phyloP scores from a whole-genome alignment of 257 asterid genomes.

The Solanum gracilifrons region DNA sequence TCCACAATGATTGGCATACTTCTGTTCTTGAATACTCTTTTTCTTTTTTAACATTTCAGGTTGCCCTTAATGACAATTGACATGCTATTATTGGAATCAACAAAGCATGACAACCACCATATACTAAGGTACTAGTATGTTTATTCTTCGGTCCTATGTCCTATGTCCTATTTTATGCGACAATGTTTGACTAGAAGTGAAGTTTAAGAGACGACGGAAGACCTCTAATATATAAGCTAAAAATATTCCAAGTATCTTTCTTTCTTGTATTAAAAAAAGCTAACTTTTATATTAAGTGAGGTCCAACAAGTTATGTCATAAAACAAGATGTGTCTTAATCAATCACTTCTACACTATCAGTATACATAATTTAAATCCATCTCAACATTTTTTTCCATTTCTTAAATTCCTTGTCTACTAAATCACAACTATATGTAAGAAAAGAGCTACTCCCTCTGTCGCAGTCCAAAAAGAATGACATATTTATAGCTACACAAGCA shows the following conservation, averaged over 20 bases:
- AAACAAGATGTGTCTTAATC: neutral
- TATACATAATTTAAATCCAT: neutral
- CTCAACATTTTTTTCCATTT: neutral
- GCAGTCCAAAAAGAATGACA: neutral
- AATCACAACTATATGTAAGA: neutral
- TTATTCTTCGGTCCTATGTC: neutral
- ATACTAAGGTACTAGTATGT: neutral
- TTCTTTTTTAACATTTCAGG: neutral
- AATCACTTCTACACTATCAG: neutral
- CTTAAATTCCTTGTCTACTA: neutral
- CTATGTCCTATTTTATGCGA: neutral
- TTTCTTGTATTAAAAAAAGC: neutral
- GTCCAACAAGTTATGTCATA: neutral
- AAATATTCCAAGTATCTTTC: neutral
- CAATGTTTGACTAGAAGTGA: neutral
- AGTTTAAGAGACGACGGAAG: neutral
- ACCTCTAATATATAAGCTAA: neutral
- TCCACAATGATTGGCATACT: neutral
- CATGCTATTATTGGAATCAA: neutral
- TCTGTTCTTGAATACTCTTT: neutral
- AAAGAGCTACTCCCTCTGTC: neutral
- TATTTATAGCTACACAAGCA: neutral
- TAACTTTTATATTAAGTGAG: neutral
- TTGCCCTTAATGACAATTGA: neutral
- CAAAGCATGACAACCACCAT: neutral